These are phyloP conservation scores for Didymella keratinophila DNA, from an alignment of 2,329 filamentous ascomycete species.

Conservation along the genomic window DNA sequence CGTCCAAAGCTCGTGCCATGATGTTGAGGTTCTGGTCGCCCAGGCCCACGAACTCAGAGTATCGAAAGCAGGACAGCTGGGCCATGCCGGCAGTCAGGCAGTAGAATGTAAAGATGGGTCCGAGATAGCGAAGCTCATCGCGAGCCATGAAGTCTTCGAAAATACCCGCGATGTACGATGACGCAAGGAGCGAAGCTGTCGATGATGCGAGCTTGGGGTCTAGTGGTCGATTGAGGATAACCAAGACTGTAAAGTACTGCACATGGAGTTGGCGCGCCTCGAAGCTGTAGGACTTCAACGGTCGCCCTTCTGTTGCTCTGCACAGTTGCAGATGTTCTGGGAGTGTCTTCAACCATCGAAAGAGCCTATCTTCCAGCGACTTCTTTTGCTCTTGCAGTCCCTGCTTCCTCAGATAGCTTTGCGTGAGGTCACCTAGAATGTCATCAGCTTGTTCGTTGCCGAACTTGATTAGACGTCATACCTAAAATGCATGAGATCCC, in stretches of 20 bases:
- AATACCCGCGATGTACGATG: conserved; percentile 54
- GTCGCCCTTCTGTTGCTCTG: conserved; percentile 29
- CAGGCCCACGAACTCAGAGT: conserved; percentile 39
- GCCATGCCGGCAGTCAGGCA: conserved; percentile 52
- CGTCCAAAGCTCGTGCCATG: conserved; percentile 39
- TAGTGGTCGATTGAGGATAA: conserved; percentile 51
- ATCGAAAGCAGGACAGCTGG: conserved; percentile 51
- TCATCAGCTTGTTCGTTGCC: conserved; percentile 1
- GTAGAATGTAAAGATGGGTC: conserved; percentile 54
- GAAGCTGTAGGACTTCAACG: conserved; percentile 42
- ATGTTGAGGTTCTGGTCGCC: conserved; percentile 42
- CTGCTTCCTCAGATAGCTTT: conserved; percentile 50
- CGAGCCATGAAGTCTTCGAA: conserved; percentile 55
- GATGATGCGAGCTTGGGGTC: conserved; percentile 44
- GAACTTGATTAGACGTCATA: conserved; percentile 3
- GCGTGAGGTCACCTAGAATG: conserved; percentile 48
- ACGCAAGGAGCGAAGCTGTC: conserved; percentile 51
- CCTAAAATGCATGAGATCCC: conserved; percentile 51
- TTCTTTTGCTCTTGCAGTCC: conserved; percentile 41
- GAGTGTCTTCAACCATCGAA: conserved; percentile 51
- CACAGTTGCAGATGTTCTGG: conserved; percentile 45
- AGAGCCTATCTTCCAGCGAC: conserved; percentile 51
- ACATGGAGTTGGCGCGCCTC: conserved; percentile 51
- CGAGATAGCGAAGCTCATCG: conserved; percentile 53
- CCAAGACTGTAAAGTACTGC: conserved; percentile 52